Percentiles rank a stretch among this genome's conserved stretches.
Conservation (phyloP, 2,329 filamentous ascomycete genomes). For the Sclerotinia glacialis region DNA sequence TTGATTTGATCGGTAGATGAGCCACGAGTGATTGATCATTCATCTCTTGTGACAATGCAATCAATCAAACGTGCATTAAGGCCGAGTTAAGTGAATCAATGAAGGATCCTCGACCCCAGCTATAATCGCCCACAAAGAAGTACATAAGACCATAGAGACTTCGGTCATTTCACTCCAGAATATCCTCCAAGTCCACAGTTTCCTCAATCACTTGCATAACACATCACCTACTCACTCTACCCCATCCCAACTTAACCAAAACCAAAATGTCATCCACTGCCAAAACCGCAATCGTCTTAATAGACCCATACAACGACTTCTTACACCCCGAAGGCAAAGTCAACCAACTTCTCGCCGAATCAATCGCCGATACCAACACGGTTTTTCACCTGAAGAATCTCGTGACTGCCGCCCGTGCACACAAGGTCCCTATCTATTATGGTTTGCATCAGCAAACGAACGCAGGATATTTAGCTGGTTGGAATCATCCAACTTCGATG, state of each 20-base stretch:
- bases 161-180: neutral
- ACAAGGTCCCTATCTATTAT: conserved; percentile 40
- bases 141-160: neutral
- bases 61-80: neutral
- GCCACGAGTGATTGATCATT: neutral
- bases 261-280: neutral
- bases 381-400: conserved; percentile 35
- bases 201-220: neutral
- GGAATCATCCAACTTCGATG: conserved; percentile 34
- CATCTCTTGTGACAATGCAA: neutral
- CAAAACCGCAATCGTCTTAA: conserved; percentile 32
- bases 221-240: neutral
- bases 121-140: neutral
- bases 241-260: neutral
- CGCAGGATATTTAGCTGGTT: conserved; percentile 34
- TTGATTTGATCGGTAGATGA: neutral
- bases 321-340: conserved; percentile 34
- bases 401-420: conserved; percentile 30
- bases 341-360: conserved; percentile 33
- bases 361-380: conserved; percentile 36
- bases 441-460: conserved; percentile 39
- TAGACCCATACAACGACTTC: conserved; percentile 38
- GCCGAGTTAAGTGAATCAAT: neutral
- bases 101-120: too few relatives aligned
- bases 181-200: neutral